Base-by-base conservation (phyloP, 805 yeast species). In the Pichia rugopelliculosa region DNA sequence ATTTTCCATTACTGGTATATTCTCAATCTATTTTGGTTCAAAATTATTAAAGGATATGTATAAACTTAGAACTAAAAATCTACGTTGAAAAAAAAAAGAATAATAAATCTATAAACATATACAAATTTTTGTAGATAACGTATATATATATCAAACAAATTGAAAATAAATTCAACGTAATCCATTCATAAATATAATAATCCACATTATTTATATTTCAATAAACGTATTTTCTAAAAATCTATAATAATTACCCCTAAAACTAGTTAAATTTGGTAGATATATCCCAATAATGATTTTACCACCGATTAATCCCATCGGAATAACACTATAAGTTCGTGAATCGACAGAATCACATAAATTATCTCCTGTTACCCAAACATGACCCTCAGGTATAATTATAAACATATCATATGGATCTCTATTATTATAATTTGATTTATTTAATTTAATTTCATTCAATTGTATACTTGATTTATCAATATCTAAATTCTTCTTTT, bases 361-460 rank as follows among this genome's bases (percentile, higher is more conserved):
- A 60, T 93, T 93, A 60, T 93, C 99, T 2, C 99, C 99, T 0
- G 97, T 88, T 3, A 90, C 83, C 98, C 98, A 93, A 42, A 87
- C 86, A 65, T 93, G 99, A 3, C 99, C 99, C 55, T 82, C 79
- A 1, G 99, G 99, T 0, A 93, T 90, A 47, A 70, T 72, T 9
- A 91, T 80, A 62, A 72, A 87, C 48, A 77, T 75, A 58, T 77
- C 72, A 45, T 45, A 59, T 20, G 60, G 64, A 30, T 39, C 38
- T 6, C 46, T 33, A 5, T 33, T 33, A 33, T 33, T 33, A 33
- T 8, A 33, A 33, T 51, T 6, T 49, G 49, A 15, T 34, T 36
- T 43, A 9, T 26, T 25, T 3, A 46, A 50, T 38, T 54, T 55
- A 21, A 58, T 56, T 11, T 59, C 59, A 26, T 44, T 48, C 8